Evolutionary conservation across 2,329 filamentous ascomycete species (phyloP).

Genomic region (Nigrospora sphaerica): DNA sequence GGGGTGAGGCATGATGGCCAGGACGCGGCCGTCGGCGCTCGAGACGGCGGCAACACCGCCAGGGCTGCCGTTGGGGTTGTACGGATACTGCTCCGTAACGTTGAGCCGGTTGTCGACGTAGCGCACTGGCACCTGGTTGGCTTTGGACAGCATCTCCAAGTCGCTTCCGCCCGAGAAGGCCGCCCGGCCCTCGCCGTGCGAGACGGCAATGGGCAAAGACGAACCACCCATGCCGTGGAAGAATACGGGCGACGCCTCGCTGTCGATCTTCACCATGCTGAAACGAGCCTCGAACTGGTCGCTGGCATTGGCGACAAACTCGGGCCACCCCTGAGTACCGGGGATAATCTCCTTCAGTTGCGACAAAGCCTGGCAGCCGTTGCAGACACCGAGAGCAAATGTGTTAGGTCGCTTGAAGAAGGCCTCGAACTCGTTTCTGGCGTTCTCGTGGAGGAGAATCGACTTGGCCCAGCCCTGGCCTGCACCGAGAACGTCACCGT

Average conservation of each 20-base stretch:
- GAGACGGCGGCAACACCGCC: constrained; percentile 71
- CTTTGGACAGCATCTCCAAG: constrained; percentile 48
- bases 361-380: constrained; percentile 92
- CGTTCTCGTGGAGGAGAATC: constrained; percentile 75
- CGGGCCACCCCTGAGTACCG: constrained; percentile 76
- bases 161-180: constrained; percentile 51
- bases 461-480: constrained; percentile 95
- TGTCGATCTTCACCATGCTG: constrained; percentile 74
- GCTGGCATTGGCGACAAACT: constrained; percentile 75
- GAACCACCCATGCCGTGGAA: constrained; percentile 81
- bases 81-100: constrained; percentile 77
- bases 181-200: constrained; percentile 87
- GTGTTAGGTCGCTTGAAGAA: constrained; percentile 90
- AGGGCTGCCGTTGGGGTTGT: constrained; percentile 78
- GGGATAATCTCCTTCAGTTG: constrained; percentile 79
- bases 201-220: constrained; percentile 76
- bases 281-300: constrained; percentile 88
- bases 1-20: constrained; percentile 91
- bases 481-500: constrained; percentile 77
- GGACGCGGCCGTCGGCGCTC: constrained; percentile 68
- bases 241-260: constrained; percentile 68
- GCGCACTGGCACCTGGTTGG: constrained; percentile 67
- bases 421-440: constrained; percentile 66
- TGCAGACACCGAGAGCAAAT: constrained; percentile 91
- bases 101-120: constrained; percentile 79